phyloP scores from a whole-genome alignment of 306 rosid species.

The Vigna trinervia region DNA sequence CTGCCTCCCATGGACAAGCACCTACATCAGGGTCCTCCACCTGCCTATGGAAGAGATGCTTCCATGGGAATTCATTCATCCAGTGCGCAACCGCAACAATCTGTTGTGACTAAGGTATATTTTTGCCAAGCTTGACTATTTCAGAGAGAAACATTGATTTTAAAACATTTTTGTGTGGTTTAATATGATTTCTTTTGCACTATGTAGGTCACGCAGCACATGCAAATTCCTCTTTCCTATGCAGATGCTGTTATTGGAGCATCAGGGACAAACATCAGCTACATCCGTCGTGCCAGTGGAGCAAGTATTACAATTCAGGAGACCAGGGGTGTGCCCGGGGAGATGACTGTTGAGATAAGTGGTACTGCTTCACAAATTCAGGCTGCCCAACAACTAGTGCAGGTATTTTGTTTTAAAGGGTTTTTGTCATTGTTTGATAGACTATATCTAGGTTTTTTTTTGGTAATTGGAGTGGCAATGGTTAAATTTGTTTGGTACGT shows the following conservation, averaged over 20 bases:
- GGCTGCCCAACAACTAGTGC: slow-evolving; percentile 65
- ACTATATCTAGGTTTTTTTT: not conserved
- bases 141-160: not conserved
- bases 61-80: slow-evolving; percentile 51
- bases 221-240: slow-evolving; percentile 69
- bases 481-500: slow-evolving; percentile 6
- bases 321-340: slow-evolving; percentile 69
- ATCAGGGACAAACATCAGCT: slow-evolving; percentile 66
- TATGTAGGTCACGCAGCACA: slow-evolving; percentile 65
- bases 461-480: not conserved
- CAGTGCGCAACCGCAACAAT: slow-evolving; percentile 46
- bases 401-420: slow-evolving; percentile 52
- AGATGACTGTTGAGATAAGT: slow-evolving; percentile 70
- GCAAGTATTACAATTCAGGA: slow-evolving; percentile 71
- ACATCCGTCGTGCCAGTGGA: slow-evolving; percentile 70
- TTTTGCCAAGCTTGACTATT: slow-evolving; percentile 16
- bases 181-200: slow-evolving; percentile 21
- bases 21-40: slow-evolving; percentile 51
- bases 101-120: slow-evolving; percentile 55
- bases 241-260: slow-evolving; percentile 72
- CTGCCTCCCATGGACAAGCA: slow-evolving; percentile 49
- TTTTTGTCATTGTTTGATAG: not conserved
- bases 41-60: slow-evolving; percentile 49
- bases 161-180: not conserved
- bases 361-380: slow-evolving; percentile 67